Base-by-base conservation (phyloP, 331 rosid species). In the Telfairia occidentalis region DNA sequence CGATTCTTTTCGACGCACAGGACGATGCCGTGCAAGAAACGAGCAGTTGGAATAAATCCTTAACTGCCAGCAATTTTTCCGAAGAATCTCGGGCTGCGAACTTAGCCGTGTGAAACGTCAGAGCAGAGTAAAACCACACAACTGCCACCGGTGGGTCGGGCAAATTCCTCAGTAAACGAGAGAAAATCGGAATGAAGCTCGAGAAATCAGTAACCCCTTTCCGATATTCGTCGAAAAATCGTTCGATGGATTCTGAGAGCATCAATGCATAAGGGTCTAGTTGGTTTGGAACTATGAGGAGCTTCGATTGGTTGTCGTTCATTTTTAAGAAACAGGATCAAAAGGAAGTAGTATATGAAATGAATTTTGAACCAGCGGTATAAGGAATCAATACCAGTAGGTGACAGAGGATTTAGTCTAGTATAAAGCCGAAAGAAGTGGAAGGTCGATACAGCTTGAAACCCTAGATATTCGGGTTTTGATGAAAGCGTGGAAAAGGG, bases 121-220 rank as follows among this genome's bases (percentile, higher is more conserved):
- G 82, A 9, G 96, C 94, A 7, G 96, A 78, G 63, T 87, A 87
- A 61, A 88, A 90, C 96, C 96, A 90, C n/a, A 87, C 48, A 37
- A 84, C 12, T 9, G 80, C 88, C 4, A 88, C 65, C 0, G 96
- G 89, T 0, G 92, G 94, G 71, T 90, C 86, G 9, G 82, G 83
- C 1, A 78, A 11, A 16, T 40, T 42, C 29, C 80, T 82, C 12
- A 88, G 82, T 12, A 83, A 28, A 26, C 92, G 89, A 42, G 90
- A 87, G 73, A 88, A 88, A 30, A 90, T 87, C 30, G 88, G 77
- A 46, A 66, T 43, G 84, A 88, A 90, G 13, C 78, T 83, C 16
- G 72, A 37, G 79, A 90, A 86, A 75, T 90, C 83, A 42, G 88
- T 81, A 45, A 75, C 84, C 42, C 92, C 93, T 23, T 77, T 73